A percentile compares a stretch with the other conserved stretches of the same genome.
Conservation (phyloP, 2,329 filamentous ascomycete species). For the Harringtonia aguacate region DNA sequence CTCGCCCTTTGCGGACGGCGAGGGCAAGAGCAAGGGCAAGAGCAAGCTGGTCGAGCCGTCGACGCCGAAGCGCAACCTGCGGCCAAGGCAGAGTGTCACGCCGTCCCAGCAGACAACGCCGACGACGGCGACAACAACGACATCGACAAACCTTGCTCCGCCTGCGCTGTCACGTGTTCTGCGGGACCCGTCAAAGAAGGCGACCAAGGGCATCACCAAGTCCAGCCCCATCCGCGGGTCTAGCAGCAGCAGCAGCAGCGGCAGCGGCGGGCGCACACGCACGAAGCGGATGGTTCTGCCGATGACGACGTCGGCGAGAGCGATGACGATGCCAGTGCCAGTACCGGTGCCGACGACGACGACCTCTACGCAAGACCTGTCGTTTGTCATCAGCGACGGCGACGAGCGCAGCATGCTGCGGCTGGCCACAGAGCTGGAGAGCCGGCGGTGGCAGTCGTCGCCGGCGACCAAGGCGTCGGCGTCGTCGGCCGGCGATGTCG, state of each 20-base stretch:
- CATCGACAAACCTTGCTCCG: not conserved
- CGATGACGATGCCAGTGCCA: not conserved
- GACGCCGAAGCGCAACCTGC: not conserved
- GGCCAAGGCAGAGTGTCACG: not conserved
- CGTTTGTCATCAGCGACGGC: constrained; percentile 30
- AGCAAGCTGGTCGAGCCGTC: not conserved
- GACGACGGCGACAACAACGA: not conserved
- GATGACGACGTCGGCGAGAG: not conserved
- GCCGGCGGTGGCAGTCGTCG: constrained; percentile 8
- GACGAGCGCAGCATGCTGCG: constrained; percentile 37
- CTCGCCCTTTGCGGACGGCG: not conserved
- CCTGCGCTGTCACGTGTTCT: not conserved
- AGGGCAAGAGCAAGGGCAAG: too few species aligned
- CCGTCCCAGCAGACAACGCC: not conserved
- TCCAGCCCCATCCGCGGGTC: constrained; percentile 7
- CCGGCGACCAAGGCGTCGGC: constrained; percentile 9
- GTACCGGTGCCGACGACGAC: not conserved
- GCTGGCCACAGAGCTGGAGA: constrained; percentile 39
- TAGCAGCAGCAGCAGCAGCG: not conserved
- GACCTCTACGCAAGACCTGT: constrained; percentile 13
- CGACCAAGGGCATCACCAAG: not conserved
- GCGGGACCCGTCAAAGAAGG: not conserved
- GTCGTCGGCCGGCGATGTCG: constrained; percentile 6
- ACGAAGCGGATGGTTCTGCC: constrained; percentile 6
- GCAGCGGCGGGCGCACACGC: not conserved